Conservation (phyloP, 495 filamentous ascomycete species). For the Hypomontagnella submonticulosa region DNA sequence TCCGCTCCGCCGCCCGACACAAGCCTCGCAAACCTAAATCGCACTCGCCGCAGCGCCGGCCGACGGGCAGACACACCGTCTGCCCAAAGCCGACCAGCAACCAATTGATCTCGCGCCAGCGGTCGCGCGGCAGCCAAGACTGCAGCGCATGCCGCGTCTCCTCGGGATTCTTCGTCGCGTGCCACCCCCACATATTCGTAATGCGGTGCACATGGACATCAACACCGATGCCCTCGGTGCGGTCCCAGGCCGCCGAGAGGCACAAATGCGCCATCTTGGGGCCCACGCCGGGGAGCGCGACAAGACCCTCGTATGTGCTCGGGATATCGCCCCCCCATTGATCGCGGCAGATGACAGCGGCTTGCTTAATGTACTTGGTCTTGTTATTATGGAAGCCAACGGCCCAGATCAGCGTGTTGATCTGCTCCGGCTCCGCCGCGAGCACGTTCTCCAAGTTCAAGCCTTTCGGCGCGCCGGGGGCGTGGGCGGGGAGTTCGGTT, state of each 20-base stretch:
- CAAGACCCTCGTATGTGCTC: conserved; percentile 78
- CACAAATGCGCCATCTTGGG: conserved; percentile 98
- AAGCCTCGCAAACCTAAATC: conserved; percentile 76
- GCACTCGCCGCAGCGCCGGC: conserved; percentile 84
- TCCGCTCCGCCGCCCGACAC: conserved; percentile 76
- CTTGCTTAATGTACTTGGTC: conserved; percentile 84
- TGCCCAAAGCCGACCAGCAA: conserved; percentile 92
- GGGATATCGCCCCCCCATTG: conserved; percentile 82
- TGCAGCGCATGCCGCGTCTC: conserved; percentile 82
- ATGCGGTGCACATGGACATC: conserved; percentile 85
- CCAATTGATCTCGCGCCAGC: conserved; percentile 95
- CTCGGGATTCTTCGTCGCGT: conserved; percentile 81
- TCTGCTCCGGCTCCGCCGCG: conserved; percentile 69
- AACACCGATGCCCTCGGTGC: conserved; percentile 71
- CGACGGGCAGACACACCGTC: conserved; percentile 83
- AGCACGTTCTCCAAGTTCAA: conserved; percentile 85
- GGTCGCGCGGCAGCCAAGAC: conserved; percentile 84
- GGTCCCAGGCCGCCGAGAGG: conserved; percentile 73
- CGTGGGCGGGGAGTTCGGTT: conserved; percentile 70
- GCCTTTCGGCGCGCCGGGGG: conserved; percentile 51
- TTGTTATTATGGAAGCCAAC: conserved; percentile 98
- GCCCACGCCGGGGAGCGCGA: conserved; percentile 87
- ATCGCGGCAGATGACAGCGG: conserved; percentile 78
- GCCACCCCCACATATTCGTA: conserved; percentile 96
- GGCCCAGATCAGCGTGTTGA: conserved; percentile 83